Evolutionary conservation across 2,329 filamentous ascomycete genomes (phyloP), one percentile per base, ranked within the genome.

Genomic region (Elsinoe necatrix): DNA sequence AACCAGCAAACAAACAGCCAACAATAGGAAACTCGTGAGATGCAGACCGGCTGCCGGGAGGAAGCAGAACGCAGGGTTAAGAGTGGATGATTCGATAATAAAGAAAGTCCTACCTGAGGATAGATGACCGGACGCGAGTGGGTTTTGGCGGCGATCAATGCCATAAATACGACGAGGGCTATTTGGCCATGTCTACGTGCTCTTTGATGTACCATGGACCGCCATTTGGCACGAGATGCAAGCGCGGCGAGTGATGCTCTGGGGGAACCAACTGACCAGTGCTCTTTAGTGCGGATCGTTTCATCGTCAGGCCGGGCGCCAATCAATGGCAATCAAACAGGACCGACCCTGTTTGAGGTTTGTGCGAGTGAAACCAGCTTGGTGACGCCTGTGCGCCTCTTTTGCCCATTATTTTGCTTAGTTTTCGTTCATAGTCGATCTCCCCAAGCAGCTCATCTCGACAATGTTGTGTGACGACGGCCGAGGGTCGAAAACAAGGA

Each of bases 271-370:
- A 48, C 43, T 35, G 18, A 52, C n/a, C 48, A 35, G 48, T 52
- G 48, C 48, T 35, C 18, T 35, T 52, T 18, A n/a, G 23, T 34
- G 43, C 23, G 29, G 29, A 52, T 27, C 12, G 48, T 52, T 52
- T 52, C 48, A 52, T 52, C 48, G 48, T 34, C 48, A 52, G 48
- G 48, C 29, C 25, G 25, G 34, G 29, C 29, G 34, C 48, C 48
- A 52, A 52, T 52, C 29, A 52, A 35, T 37, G 31, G 31, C 48
- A 52, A 52, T 52, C 48, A 52, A 52, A 52, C 48, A 52, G 48
- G 48, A 27, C 34, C 48, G 48, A 27, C 34, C 48, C 48, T 52
- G 48, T 52, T 52, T 52, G 48, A 52, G 48, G 20, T 11, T 39
- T 23, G 48, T 18, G 5, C 25, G 48, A 52, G 21, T 52, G 48